Conservation (phyloP, 306 rosid genomes). For the Benincasa hispida region DNA sequence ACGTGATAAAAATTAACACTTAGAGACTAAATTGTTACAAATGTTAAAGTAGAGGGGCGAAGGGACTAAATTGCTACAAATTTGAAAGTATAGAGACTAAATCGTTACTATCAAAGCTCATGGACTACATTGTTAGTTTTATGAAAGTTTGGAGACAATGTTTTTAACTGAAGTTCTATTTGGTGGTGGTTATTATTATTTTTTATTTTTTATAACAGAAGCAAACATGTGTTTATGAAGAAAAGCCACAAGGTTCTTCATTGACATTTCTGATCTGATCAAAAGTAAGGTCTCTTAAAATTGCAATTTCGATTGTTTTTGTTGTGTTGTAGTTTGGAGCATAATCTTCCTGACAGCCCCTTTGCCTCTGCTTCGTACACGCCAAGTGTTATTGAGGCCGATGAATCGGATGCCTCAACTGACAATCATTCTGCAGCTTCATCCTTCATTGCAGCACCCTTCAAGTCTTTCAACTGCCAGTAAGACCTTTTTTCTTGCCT, state of each 20-base stretch:
- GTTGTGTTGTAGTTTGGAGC: constrained; percentile 50
- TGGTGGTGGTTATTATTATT: background rate
- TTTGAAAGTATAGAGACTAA: too few species aligned
- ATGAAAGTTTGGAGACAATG: too few species aligned
- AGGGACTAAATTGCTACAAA: too few species aligned
- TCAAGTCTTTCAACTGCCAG: constrained; percentile 80
- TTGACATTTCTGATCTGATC: background rate
- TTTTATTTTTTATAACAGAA: background rate
- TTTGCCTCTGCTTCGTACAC: constrained; percentile 88
- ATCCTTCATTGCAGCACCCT: constrained; percentile 56
- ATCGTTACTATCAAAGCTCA: too few species aligned
- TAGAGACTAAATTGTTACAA: too few species aligned
- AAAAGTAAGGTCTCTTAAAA: background rate
- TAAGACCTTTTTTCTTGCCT: background rate
- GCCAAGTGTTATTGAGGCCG: constrained; percentile 12
- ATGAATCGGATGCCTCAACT: constrained; percentile 30
- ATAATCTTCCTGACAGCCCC: constrained; percentile 92
- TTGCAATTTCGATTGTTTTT: background rate
- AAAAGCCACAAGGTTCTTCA: background rate
- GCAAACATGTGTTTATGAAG: background rate
- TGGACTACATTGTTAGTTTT: too few species aligned
- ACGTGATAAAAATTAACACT: too few species aligned
- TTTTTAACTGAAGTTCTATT: background rate
- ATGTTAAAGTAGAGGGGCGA: too few species aligned
- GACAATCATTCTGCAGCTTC: constrained; percentile 18